A percentile compares a stretch with the other conserved stretches of the same genome.
These are phyloP conservation scores for Phytophthora chlamydospora DNA, from an alignment of 352 stramenopile genomes.

Conservation along the genomic window DNA sequence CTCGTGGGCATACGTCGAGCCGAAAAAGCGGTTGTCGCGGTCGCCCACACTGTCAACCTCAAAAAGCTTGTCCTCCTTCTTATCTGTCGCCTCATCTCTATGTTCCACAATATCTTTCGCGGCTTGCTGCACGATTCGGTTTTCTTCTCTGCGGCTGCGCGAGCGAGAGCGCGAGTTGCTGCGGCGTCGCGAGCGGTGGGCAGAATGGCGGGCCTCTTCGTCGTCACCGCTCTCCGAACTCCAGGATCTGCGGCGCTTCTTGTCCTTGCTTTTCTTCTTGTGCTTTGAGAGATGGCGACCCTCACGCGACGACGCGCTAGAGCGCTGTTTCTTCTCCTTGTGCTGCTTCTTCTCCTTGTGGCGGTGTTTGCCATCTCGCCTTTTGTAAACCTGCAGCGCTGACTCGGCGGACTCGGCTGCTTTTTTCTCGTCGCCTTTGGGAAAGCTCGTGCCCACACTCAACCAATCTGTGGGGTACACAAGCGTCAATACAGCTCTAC, in stretches of 20 bases:
- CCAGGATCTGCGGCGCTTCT: constrained; percentile 27
- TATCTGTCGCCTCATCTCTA: not conserved
- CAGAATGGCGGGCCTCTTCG: not conserved
- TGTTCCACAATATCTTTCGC: constrained; percentile 14
- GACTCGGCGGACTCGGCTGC: constrained; percentile 8
- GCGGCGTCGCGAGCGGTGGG: constrained; percentile 16
- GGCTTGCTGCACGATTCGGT: constrained; percentile 14
- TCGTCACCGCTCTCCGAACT: constrained; percentile 27
- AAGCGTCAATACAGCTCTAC: constrained; percentile 3
- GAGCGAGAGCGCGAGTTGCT: constrained; percentile 24
- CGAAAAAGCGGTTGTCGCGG: constrained; percentile 71
- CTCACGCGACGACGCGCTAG: constrained; percentile 10
- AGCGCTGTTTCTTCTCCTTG: not conserved
- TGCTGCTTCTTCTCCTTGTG: constrained; percentile 35
- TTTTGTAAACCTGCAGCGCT: constrained; percentile 42
- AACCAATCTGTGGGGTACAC: constrained; percentile 51
- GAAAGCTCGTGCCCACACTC: constrained; percentile 41
- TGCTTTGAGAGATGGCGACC: constrained; percentile 31
- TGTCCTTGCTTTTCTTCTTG: constrained; percentile 46
- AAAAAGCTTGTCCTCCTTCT: constrained; percentile 51
- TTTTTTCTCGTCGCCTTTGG: constrained; percentile 5
- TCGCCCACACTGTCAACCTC: constrained; percentile 73
- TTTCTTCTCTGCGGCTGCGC: constrained; percentile 11
- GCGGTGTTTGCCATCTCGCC: constrained; percentile 19
- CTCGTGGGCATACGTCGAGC: constrained; percentile 68